Evolutionary conservation across 768 basidiomycete species (phyloP).

Genomic region (Pleurotus sapidus): DNA sequence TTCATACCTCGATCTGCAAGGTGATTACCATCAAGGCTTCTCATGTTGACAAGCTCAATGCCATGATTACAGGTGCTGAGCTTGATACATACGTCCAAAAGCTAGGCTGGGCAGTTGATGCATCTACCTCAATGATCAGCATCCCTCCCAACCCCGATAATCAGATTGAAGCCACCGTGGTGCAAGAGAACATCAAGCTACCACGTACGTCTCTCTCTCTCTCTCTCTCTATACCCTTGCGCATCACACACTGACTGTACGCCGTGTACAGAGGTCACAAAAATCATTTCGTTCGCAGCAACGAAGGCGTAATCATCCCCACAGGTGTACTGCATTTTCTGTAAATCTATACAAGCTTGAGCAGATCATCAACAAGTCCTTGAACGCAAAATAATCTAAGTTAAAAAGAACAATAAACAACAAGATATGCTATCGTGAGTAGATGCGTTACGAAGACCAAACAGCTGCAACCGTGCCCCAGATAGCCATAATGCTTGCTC

Average conservation of each 20-base stretch:
- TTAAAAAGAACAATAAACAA: no score
- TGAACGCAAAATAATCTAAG: not conserved
- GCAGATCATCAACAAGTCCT: not conserved
- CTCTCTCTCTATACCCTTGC: not conserved
- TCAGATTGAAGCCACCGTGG: slow-evolving; percentile 81
- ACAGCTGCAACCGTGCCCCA: slow-evolving; percentile 79
- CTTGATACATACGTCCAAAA: slow-evolving; percentile 58
- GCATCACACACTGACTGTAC: slow-evolving; percentile 8
- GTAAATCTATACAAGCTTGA: not conserved
- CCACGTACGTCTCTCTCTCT: slow-evolving; percentile 54
- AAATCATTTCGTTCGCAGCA: slow-evolving; percentile 71
- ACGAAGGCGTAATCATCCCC: slow-evolving; percentile 36
- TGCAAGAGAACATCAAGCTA: slow-evolving; percentile 79
- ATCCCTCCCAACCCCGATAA: slow-evolving; percentile 86
- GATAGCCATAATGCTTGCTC: slow-evolving; percentile 62
- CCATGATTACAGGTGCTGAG: slow-evolving; percentile 40
- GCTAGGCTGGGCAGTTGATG: slow-evolving; percentile 66
- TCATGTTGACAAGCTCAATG: not conserved
- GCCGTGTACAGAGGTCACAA: slow-evolving; percentile 56
- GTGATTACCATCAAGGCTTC: slow-evolving; percentile 26
- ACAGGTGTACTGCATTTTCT: not conserved
- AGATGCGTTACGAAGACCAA: slow-evolving; percentile 23
- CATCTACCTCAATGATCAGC: slow-evolving; percentile 50
- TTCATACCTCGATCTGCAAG: slow-evolving; percentile 66
- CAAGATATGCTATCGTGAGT: no score